Evolutionary conservation across 2,329 filamentous ascomycete species (phyloP), one percentile per base, ranked within the genome.

Genomic region (Botrytis sinoallii): DNA sequence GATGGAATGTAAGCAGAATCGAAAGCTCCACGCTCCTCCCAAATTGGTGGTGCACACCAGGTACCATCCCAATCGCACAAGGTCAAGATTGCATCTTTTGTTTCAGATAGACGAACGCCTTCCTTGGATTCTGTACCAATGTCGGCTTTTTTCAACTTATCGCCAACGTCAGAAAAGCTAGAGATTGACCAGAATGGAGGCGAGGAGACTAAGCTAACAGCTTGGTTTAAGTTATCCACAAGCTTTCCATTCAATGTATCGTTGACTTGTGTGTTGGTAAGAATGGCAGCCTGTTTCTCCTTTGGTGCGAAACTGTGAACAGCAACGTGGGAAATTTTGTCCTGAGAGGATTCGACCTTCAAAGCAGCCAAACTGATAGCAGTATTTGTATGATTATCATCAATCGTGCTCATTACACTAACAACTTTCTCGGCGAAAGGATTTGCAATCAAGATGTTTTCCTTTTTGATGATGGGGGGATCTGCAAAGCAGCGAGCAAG

Each of bases 11-110:
- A 80, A 35, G 69, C 70, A 29, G 74, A 73, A 70, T 78, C 77
- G 60, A 79, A 80, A 9, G 5, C 40, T 22, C 66, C 59, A 44
- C 79, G 75, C 60, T 78, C 78, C 40, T 74, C 68, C 67, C 79
- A 79, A 76, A 79, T 80, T 46, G 79, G 76, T 60, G 78, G 77
- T 57, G 77, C 77, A 59, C 72, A 46, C 75, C 76, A 77, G 9
- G 42, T 70, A 12, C 75, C 75, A 71, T 79, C 76, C 77, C 76
- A 80, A 67, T 80, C 78, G 38, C 74, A 40, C 32, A 79, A 68
- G 35, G 75, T 70, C 38, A 76, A 55, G 0, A 48, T 67, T 25
- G 75, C 65, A 65, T 77, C 72, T 46, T 69, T 70, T 18, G 78
- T 78, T 73, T 77, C 76, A 29, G 40, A 75, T 29, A 75, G 76